Evolutionary conservation across 352 stramenopile genomes (phyloP).

Genomic region (Phytophthora sansomeana): DNA sequence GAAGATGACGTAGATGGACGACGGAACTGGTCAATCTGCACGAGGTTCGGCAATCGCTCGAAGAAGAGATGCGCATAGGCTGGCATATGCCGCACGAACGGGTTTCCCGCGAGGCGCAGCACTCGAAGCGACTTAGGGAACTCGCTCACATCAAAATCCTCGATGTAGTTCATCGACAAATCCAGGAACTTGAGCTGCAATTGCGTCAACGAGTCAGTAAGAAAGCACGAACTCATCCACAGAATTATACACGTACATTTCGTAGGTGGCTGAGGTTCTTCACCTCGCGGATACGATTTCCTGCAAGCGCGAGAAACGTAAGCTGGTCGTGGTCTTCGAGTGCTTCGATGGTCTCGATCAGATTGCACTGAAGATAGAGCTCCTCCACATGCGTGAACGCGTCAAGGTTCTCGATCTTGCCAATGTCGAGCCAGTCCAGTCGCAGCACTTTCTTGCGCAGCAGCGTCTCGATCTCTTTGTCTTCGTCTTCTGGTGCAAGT

Average conservation of each 20-base stretch:
- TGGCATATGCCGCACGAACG: conserved; percentile 63
- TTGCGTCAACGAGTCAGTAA: neutral
- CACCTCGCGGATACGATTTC: conserved; percentile 72
- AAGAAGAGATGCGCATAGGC: conserved; percentile 70
- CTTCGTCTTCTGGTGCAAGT: conserved; percentile 19
- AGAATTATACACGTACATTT: conserved; percentile 46
- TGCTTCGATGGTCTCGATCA: conserved; percentile 67
- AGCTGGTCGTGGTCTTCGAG: conserved; percentile 67
- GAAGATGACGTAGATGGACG: conserved; percentile 29
- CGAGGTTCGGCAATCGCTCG: conserved; percentile 63
- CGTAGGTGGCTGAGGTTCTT: conserved; percentile 62
- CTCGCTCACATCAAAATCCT: conserved; percentile 68
- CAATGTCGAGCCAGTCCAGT: conserved; percentile 77
- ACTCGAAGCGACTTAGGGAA: conserved; percentile 67
- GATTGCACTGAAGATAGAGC: conserved; percentile 83
- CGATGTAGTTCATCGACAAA: conserved; percentile 78
- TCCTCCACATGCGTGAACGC: conserved; percentile 78
- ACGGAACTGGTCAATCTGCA: conserved; percentile 65
- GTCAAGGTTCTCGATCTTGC: conserved; percentile 80
- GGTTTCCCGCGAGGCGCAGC: conserved; percentile 61
- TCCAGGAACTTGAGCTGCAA: conserved; percentile 79
- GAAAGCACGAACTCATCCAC: neutral
- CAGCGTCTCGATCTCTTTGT: conserved; percentile 51
- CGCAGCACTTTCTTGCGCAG: conserved; percentile 66
- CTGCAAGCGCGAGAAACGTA: conserved; percentile 66